These are phyloP conservation scores for Leavenworthia alabamica DNA, from an alignment of 345 rosid genomes.

Conservation along the genomic window DNA sequence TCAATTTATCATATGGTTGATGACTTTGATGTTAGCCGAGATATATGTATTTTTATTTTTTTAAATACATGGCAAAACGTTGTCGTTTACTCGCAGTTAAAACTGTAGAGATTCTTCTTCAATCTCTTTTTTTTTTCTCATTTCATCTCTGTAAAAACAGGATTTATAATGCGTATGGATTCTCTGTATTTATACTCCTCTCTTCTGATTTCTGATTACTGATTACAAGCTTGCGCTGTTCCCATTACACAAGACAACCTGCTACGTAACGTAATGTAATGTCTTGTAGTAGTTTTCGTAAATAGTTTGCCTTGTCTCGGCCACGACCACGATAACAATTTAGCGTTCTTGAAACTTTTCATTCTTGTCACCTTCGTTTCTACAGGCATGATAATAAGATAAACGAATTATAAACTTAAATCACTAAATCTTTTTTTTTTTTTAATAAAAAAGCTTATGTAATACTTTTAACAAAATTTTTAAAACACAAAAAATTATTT, in stretches of 20 bases:
- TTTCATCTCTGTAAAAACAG: too few relatives aligned
- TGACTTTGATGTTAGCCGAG: too few relatives aligned
- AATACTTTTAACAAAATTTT: background rate
- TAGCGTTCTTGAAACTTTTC: conserved; percentile 17
- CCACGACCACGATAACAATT: conserved; percentile 28
- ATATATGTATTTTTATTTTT: too few relatives aligned
- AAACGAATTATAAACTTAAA: background rate
- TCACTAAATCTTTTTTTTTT: background rate
- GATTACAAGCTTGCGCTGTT: background rate
- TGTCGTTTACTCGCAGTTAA: too few relatives aligned
- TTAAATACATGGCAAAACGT: too few relatives aligned
- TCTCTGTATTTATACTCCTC: too few relatives aligned
- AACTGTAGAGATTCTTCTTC: too few relatives aligned
- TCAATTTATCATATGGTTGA: too few relatives aligned
- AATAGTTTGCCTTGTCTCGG: conserved; percentile 11
- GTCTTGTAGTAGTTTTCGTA: conserved; percentile 22
- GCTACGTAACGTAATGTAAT: conserved; percentile 13
- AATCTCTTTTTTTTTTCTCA: too few relatives aligned
- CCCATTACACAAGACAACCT: background rate
- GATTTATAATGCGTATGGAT: too few relatives aligned
- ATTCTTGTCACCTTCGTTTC: too few relatives aligned
- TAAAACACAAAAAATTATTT: background rate
- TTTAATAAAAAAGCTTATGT: background rate
- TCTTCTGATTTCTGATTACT: too few relatives aligned
- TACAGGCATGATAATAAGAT: background rate